Evolutionary conservation across 305 asterid species (phyloP).

Genomic region (Andrographis paniculata): DNA sequence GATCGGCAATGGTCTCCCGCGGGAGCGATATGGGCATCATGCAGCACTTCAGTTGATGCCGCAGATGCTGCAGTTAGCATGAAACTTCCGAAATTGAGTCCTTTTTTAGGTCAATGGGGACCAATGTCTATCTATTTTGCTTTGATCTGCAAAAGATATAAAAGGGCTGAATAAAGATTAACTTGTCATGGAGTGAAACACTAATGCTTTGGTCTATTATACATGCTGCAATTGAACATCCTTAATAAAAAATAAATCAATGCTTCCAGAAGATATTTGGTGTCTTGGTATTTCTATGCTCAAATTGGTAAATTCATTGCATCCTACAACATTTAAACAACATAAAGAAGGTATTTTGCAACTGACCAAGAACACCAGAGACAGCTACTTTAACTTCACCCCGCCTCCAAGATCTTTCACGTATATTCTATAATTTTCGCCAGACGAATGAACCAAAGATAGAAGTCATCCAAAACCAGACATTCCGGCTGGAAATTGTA

Average conservation of each 20-base stretch:
- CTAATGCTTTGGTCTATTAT: too few species aligned
- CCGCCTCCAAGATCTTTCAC: slow-evolving; percentile 99
- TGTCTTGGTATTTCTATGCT: background rate
- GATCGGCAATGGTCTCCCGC: slow-evolving; percentile 95
- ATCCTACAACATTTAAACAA: slow-evolving; percentile 8
- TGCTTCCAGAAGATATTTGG: slow-evolving; percentile 2
- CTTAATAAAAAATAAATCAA: too few species aligned
- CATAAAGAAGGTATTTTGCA: slow-evolving; percentile 7
- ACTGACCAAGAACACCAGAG: slow-evolving; percentile 82
- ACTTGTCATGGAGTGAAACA: background rate
- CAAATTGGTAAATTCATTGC: background rate
- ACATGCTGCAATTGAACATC: too few species aligned
- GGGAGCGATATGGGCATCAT: slow-evolving; percentile 90
- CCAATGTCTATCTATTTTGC: slow-evolving; percentile 73
- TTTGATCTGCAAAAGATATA: slow-evolving; percentile 50
- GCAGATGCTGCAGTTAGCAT: slow-evolving; percentile 86
- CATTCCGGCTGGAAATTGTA: slow-evolving; percentile 61
- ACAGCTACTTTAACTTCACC: slow-evolving; percentile 99
- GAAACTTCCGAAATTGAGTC: slow-evolving; percentile 52
- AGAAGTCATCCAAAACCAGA: slow-evolving; percentile 91
- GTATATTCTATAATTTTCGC: slow-evolving; percentile 75
- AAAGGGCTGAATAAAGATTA: slow-evolving; percentile 7
- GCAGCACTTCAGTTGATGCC: slow-evolving; percentile 84
- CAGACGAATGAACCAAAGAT: slow-evolving; percentile 79
- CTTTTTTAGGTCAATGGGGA: slow-evolving; percentile 50